Conservation (phyloP, 306 rosid genomes). For the Lathyrus aphaca region DNA sequence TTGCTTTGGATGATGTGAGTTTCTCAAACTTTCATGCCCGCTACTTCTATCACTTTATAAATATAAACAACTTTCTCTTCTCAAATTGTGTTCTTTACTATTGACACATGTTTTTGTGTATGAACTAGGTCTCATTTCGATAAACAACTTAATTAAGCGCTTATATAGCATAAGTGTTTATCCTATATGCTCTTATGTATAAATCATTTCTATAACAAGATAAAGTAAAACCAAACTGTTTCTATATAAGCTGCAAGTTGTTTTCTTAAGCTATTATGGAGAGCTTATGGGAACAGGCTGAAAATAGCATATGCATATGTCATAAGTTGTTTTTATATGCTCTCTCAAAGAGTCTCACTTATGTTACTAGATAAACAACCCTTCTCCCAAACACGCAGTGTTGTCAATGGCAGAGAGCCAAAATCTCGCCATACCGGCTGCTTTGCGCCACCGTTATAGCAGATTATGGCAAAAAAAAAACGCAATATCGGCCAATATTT, state of each 20-base stretch:
- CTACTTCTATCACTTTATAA: conserved; percentile 10
- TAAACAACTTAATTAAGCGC: background rate
- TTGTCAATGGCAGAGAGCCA: too few species aligned
- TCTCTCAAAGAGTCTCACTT: background rate
- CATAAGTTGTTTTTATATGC: background rate
- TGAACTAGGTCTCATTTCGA: background rate
- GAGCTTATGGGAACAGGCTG: background rate
- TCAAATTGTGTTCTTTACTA: conserved; percentile 17
- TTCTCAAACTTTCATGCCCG: conserved; percentile 21
- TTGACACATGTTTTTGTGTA: background rate
- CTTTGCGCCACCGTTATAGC: too few species aligned
- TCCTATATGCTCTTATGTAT: background rate
- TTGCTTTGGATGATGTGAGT: conserved; percentile 96
- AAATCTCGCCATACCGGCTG: too few species aligned
- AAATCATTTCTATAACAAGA: background rate
- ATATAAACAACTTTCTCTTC: conserved; percentile 26
- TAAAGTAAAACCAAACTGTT: background rate
- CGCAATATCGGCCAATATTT: too few species aligned
- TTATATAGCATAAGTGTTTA: background rate
- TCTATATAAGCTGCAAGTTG: background rate
- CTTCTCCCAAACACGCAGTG: background rate
- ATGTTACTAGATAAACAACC: background rate
- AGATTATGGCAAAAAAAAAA: too few species aligned
- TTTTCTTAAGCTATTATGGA: background rate
- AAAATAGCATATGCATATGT: background rate